These are phyloP conservation scores for Trichoderma sp. DNA, from an alignment of 2,329 filamentous ascomycete species.

Conservation along the genomic window DNA sequence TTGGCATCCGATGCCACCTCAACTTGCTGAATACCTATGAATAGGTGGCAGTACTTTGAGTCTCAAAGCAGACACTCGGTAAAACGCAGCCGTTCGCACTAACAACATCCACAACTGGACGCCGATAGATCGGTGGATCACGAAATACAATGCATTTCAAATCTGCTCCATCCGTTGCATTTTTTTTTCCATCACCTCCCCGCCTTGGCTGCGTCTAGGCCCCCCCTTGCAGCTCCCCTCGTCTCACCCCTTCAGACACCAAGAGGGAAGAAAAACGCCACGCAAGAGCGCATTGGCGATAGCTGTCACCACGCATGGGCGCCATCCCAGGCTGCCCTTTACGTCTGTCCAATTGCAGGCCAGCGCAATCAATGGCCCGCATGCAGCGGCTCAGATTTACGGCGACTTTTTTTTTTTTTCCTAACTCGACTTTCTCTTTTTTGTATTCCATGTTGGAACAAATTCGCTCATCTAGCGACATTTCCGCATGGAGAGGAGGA, in stretches of 20 bases:
- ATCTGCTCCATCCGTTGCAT: not conserved
- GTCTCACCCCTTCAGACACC: conserved; percentile 3
- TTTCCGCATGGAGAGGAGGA: not conserved
- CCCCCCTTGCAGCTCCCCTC: not conserved
- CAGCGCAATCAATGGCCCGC: not conserved
- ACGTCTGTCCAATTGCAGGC: conserved; percentile 6
- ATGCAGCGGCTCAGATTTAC: conserved; percentile 1
- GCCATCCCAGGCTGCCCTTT: not conserved
- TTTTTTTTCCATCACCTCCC: not conserved
- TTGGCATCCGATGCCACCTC: not conserved
- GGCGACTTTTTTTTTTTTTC: not conserved
- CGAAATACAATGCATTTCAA: not conserved
- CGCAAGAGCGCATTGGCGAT: conserved; percentile 8
- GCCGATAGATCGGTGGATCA: conserved; percentile 7
- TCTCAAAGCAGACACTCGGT: not conserved
- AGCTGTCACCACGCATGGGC: not conserved
- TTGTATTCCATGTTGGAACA: not conserved
- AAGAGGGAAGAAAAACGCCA: not conserved
- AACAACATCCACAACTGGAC: not conserved
- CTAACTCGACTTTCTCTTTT: not conserved
- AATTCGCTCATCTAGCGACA: conserved; percentile 12
- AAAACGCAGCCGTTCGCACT: not conserved
- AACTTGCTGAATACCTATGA: not conserved
- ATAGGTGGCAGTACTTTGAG: not conserved
- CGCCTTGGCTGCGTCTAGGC: not conserved